Percentiles rank a stretch among this genome's conserved stretches.
Evolutionary conservation across 176 grass and related monocot species (phyloP).

Genomic region (Leersia perrieri): DNA sequence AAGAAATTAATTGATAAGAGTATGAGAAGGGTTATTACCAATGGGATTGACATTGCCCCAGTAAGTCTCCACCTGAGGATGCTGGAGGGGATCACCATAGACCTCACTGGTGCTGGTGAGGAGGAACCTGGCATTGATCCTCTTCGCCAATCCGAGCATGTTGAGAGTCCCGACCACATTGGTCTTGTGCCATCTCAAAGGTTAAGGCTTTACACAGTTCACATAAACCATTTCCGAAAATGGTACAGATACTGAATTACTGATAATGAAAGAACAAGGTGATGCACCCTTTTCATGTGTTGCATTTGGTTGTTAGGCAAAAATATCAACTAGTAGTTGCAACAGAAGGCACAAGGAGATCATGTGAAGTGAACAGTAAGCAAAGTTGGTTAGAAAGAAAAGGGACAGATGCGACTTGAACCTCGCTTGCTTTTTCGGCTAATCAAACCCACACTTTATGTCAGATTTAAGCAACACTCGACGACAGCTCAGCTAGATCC

Average conservation of each 20-base stretch:
- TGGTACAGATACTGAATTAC: not conserved
- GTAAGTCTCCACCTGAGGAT: conserved; percentile 96
- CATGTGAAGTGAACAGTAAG: conserved; percentile 42
- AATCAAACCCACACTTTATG: conserved; percentile 35
- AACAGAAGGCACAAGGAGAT: conserved; percentile 9
- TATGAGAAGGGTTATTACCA: conserved; percentile 44
- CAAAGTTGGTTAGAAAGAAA: conserved; percentile 28
- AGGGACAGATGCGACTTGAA: conserved; percentile 19
- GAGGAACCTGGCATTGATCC: conserved; percentile 79
- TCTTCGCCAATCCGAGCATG: conserved; percentile 95
- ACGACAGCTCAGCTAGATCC: conserved; percentile 37
- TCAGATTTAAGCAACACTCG: conserved; percentile 37
- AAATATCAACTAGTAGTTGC: conserved; percentile 1
- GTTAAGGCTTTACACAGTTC: conserved; percentile 39
- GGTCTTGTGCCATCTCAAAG: conserved; percentile 74
- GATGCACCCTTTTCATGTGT: not conserved
- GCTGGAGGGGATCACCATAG: conserved; percentile 91
- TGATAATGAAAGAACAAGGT: not conserved
- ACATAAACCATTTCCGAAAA: conserved; percentile 20
- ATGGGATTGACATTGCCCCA: conserved; percentile 99
- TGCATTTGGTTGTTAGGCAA: conserved; percentile 21
- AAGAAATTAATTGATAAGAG: not conserved
- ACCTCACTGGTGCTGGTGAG: conserved; percentile 97
- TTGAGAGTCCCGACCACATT: conserved; percentile 92
- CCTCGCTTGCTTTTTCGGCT: conserved; percentile 1